These are phyloP conservation scores for Eutypella sp. DNA, from an alignment of 2,329 filamentous ascomycete species.

Conservation along the genomic window DNA sequence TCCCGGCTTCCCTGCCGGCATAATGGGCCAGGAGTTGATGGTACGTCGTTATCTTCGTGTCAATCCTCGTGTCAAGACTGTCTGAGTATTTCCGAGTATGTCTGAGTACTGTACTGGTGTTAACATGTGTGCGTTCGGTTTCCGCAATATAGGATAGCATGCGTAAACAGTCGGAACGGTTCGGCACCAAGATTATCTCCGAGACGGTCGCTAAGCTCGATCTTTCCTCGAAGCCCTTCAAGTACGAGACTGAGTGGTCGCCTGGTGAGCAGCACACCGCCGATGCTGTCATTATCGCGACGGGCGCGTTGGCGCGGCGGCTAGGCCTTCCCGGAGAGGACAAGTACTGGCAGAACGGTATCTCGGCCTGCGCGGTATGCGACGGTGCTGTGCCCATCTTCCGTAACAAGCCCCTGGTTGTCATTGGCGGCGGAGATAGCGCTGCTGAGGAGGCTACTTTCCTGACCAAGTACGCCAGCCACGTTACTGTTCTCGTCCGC, in stretches of 20 bases:
- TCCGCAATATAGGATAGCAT: constrained; percentile 63
- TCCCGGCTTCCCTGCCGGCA: constrained; percentile 85
- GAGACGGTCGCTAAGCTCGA: constrained; percentile 91
- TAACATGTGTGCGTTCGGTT: background rate
- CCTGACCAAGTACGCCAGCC: constrained; percentile 93
- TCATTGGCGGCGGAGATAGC: constrained; percentile 94
- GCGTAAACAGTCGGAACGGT: constrained; percentile 83
- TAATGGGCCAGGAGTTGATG: constrained; percentile 88
- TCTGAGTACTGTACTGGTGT: too few species aligned
- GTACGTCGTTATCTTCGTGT: constrained; percentile 35
- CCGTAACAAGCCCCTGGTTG: constrained; percentile 89
- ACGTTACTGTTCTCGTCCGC: constrained; percentile 90
- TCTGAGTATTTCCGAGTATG: too few species aligned
- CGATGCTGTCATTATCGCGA: constrained; percentile 89
- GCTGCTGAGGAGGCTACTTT: constrained; percentile 97
- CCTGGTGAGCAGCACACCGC: constrained; percentile 82
- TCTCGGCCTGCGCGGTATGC: constrained; percentile 94
- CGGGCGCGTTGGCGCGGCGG: constrained; percentile 84
- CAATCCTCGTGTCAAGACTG: too few species aligned
- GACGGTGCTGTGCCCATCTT: constrained; percentile 97
- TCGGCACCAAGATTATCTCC: constrained; percentile 87
- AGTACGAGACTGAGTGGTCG: constrained; percentile 85
- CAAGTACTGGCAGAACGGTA: constrained; percentile 94
- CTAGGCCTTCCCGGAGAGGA: constrained; percentile 83
- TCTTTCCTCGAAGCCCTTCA: constrained; percentile 79